These are phyloP conservation scores for Aegle marmelos DNA, from an alignment of 345 rosid species.

Conservation along the genomic window DNA sequence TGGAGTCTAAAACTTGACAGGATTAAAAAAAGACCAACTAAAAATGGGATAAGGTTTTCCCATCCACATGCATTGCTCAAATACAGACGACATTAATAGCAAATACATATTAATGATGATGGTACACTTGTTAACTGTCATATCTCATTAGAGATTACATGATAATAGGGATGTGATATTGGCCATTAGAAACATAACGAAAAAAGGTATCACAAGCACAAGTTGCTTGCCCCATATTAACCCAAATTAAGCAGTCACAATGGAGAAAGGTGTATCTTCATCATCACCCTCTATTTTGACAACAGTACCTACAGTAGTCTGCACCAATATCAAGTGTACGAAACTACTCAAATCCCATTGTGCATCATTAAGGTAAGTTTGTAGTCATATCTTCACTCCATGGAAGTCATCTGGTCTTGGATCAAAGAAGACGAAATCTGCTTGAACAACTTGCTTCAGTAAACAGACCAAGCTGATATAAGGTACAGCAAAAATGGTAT, in stretches of 20 bases:
- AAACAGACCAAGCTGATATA: neutral
- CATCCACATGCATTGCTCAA: neutral
- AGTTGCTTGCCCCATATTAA: conserved; percentile 62
- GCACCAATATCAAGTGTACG: conserved; percentile 76
- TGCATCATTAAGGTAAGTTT: conserved; percentile 60
- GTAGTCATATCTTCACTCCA: conserved; percentile 69
- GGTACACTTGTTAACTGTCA: neutral
- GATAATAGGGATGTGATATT: neutral
- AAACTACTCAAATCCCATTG: conserved; percentile 92
- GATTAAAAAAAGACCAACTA: neutral
- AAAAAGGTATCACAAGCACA: neutral
- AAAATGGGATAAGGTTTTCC: neutral
- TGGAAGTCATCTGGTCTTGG: conserved; percentile 78
- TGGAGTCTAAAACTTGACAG: neutral
- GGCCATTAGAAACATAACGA: neutral
- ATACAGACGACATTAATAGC: neutral
- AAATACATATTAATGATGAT: neutral
- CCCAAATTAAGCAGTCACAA: conserved; percentile 64
- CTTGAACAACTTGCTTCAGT: conserved; percentile 69
- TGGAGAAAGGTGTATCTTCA: conserved; percentile 59
- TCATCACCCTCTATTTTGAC: conserved; percentile 81
- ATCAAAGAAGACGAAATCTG: conserved; percentile 89
- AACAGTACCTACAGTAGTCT: conserved; percentile 81
- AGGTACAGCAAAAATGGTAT: neutral
- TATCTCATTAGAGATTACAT: neutral